A percentile compares a stretch with the other conserved stretches of the same genome.
These are phyloP conservation scores for Suillus weaverae DNA, from an alignment of 768 basidiomycete genomes.

Conservation along the genomic window DNA sequence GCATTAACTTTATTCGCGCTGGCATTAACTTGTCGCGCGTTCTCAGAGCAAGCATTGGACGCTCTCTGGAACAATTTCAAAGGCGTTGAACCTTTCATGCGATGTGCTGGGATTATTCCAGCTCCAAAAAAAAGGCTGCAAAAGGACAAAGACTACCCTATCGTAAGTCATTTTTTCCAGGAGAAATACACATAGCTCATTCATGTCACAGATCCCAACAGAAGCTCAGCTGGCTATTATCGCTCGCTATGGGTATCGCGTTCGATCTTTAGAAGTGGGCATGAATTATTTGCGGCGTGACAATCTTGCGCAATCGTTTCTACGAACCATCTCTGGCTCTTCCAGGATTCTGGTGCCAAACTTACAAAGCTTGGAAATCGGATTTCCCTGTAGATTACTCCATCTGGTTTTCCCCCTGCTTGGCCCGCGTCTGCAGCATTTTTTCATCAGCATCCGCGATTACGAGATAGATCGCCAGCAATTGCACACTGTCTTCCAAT, in stretches of 20 bases:
- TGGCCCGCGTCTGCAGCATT: neutral
- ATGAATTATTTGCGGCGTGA: neutral
- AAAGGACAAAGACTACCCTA: neutral
- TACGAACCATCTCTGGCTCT: neutral
- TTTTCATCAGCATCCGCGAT: neutral
- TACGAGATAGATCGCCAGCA: neutral
- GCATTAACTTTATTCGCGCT: neutral
- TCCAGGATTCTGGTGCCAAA: neutral
- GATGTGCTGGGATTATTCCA: neutral
- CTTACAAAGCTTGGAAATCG: neutral
- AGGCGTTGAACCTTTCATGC: neutral
- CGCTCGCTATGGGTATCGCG: neutral
- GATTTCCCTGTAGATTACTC: neutral
- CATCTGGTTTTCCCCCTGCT: neutral
- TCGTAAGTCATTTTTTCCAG: neutral
- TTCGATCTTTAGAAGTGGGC: neutral
- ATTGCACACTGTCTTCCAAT: neutral
- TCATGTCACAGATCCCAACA: neutral
- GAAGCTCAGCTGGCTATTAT: neutral
- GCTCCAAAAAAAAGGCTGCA: neutral
- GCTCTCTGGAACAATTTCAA: neutral
- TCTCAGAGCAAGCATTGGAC: neutral
- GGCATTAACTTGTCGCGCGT: neutral
- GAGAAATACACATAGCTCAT: neutral
- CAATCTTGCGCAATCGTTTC: neutral